phyloP scores from a whole-genome alignment of 768 basidiomycete genomes.

The Lactifluus subvellereus region DNA sequence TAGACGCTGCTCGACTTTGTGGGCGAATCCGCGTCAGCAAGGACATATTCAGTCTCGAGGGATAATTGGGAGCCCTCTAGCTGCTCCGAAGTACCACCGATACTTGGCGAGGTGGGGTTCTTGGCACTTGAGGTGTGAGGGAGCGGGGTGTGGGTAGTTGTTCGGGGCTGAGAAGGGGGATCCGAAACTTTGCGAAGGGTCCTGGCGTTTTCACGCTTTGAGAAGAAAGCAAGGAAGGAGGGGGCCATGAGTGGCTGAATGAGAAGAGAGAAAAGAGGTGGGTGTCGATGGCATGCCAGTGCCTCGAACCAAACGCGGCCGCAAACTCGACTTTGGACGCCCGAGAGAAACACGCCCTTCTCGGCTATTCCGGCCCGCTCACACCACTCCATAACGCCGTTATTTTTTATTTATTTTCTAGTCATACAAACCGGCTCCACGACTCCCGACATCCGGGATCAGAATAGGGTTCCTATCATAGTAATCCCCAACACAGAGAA shows the following conservation, averaged over 20 bases:
- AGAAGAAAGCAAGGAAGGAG: conserved; percentile 15
- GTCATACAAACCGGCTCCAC: too few relatives aligned
- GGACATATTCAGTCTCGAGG: conserved; percentile 22
- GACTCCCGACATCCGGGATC: too few relatives aligned
- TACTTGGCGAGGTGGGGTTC: conserved; percentile 9
- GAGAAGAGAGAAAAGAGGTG: not conserved
- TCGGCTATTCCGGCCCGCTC: too few relatives aligned
- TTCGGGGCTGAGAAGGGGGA: not conserved
- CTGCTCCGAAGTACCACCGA: conserved; percentile 12
- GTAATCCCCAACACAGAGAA: too few relatives aligned
- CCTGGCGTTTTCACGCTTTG: conserved; percentile 13
- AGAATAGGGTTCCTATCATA: too few relatives aligned
- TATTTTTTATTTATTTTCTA: too few relatives aligned
- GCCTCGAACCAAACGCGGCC: too few relatives aligned
- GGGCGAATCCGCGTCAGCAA: conserved; percentile 19
- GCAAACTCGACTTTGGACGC: too few relatives aligned
- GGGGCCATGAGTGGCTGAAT: conserved; percentile 4
- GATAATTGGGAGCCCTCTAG: conserved; percentile 16
- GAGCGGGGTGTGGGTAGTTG: not conserved
- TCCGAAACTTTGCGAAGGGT: not conserved
- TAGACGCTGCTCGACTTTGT: not conserved
- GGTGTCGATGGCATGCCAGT: not conserved
- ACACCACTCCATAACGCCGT: too few relatives aligned
- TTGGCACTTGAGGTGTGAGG: conserved; percentile 3
- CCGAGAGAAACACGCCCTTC: too few relatives aligned